Evolutionary conservation across 2,329 filamentous ascomycete species (phyloP).

Genomic region (Colletotrichum somersetense): DNA sequence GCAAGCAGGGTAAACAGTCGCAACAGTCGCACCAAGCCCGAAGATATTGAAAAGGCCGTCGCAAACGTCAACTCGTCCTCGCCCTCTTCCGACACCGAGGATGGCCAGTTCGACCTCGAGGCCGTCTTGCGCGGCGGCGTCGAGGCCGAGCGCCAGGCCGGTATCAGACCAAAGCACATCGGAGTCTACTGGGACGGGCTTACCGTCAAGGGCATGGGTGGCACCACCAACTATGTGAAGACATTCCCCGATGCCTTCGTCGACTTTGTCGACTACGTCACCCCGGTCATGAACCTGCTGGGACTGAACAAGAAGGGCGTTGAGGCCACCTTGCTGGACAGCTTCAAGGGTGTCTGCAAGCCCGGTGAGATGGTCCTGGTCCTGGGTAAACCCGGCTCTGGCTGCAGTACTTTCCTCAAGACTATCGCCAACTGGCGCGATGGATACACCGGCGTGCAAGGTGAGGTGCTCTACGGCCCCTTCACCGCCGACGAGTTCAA

Average conservation of each 20-base stretch:
- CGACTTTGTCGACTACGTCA: slow-evolving; percentile 80
- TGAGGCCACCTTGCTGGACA: slow-evolving; percentile 80
- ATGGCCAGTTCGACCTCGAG: slow-evolving; percentile 81
- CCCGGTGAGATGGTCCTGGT: slow-evolving; percentile 93
- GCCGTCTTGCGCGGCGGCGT: slow-evolving; percentile 77
- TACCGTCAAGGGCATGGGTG: slow-evolving; percentile 81
- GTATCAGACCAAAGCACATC: slow-evolving; percentile 84
- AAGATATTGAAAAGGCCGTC: slow-evolving; percentile 71
- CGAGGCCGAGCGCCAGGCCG: slow-evolving; percentile 78
- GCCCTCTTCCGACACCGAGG: slow-evolving; percentile 59
- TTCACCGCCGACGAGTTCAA: slow-evolving; percentile 80
- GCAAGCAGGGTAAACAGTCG: slow-evolving; percentile 59
- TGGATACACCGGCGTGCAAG: slow-evolving; percentile 67
- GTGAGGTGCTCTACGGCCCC: slow-evolving; percentile 82
- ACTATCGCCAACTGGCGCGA: slow-evolving; percentile 74
- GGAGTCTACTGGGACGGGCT: slow-evolving; percentile 84
- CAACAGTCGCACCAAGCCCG: slow-evolving; percentile 42
- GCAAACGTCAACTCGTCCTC: slow-evolving; percentile 47
- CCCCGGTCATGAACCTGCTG: slow-evolving; percentile 72
- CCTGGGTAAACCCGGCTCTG: slow-evolving; percentile 80
- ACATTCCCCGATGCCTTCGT: slow-evolving; percentile 85
- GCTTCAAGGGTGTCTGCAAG: slow-evolving; percentile 77
- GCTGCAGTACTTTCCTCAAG: slow-evolving; percentile 78
- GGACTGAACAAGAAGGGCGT: slow-evolving; percentile 75
- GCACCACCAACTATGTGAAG: slow-evolving; percentile 76